Evolutionary conservation across 352 stramenopile species (phyloP).

Genomic region (Pythium brassicae): DNA sequence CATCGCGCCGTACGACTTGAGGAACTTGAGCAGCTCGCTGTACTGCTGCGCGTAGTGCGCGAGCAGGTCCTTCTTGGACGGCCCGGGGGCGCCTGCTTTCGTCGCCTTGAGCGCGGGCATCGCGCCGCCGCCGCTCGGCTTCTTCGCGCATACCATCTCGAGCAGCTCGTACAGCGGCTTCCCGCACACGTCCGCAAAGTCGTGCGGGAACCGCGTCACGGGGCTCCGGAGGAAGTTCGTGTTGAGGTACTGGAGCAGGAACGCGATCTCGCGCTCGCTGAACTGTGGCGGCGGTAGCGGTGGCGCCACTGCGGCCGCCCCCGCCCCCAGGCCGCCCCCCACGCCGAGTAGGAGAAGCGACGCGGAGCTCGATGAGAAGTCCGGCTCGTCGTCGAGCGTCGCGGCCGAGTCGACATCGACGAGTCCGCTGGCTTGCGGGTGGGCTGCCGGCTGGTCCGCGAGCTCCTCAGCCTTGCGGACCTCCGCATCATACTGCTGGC

Average conservation of each 20-base stretch:
- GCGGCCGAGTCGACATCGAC: constrained; percentile 39
- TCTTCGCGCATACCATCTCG: constrained; percentile 88
- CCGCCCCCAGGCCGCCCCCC: no score
- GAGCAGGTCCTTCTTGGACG: constrained; percentile 59
- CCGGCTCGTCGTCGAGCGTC: constrained; percentile 12
- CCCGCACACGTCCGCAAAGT: constrained; percentile 72
- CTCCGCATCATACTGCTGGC: constrained; percentile 37
- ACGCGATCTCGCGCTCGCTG: constrained; percentile 40
- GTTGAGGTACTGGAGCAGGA: constrained; percentile 86
- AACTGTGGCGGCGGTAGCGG: constrained; percentile 12
- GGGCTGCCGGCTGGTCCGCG: not conserved
- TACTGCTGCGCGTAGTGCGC: constrained; percentile 70
- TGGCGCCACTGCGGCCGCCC: not conserved
- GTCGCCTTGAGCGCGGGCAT: constrained; percentile 17
- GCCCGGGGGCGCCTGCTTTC: constrained; percentile 16
- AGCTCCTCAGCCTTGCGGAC: constrained; percentile 20
- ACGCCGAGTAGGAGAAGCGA: constrained; percentile 6
- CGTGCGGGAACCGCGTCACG: constrained; percentile 65
- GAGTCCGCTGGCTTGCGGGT: constrained; percentile 23
- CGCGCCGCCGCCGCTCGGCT: constrained; percentile 37
- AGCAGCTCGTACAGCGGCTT: constrained; percentile 87
- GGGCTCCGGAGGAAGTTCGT: constrained; percentile 70
- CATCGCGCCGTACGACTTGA: constrained; percentile 90
- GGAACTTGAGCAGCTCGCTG: constrained; percentile 83
- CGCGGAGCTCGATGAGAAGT: not conserved